Conservation (phyloP, 176 grass and related monocot species). For the Zoysia japonica region DNA sequence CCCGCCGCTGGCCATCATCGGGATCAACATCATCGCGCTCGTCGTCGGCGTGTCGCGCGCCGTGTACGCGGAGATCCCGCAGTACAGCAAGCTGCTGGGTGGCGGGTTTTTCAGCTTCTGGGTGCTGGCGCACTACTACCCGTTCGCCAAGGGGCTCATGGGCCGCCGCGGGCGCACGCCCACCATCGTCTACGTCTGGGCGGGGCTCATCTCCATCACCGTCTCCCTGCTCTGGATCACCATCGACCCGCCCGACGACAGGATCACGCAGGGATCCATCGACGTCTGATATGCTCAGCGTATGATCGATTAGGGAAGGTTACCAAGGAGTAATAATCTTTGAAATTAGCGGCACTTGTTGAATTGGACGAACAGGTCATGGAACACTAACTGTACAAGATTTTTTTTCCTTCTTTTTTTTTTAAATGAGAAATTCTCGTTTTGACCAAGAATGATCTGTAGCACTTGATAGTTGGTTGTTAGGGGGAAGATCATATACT, state of each 20-base stretch:
- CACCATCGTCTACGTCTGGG: conserved; percentile 76
- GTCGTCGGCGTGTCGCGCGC: conserved; percentile 69
- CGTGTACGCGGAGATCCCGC: conserved; percentile 80
- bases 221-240: conserved; percentile 79
- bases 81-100: conserved; percentile 81
- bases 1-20: conserved; percentile 66
- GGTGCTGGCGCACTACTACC: conserved; percentile 86
- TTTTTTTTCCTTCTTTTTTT: no score
- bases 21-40: conserved; percentile 78
- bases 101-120: conserved; percentile 90
- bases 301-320: neutral
- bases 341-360: no score
- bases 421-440: no score
- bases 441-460: no score
- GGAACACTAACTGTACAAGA: no score
- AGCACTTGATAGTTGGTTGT: no score
- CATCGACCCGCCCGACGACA: conserved; percentile 57
- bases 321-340: no score
- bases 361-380: neutral
- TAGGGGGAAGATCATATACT: no score
- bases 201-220: conserved; percentile 76
- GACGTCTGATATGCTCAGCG: conserved; percentile 10
- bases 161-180: conserved; percentile 60
- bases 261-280: conserved; percentile 42
- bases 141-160: conserved; percentile 86